Evolutionary conservation across 305 asterid species (phyloP), one percentile per base, ranked within the genome.

Genomic region (Nicotiana rustica): DNA sequence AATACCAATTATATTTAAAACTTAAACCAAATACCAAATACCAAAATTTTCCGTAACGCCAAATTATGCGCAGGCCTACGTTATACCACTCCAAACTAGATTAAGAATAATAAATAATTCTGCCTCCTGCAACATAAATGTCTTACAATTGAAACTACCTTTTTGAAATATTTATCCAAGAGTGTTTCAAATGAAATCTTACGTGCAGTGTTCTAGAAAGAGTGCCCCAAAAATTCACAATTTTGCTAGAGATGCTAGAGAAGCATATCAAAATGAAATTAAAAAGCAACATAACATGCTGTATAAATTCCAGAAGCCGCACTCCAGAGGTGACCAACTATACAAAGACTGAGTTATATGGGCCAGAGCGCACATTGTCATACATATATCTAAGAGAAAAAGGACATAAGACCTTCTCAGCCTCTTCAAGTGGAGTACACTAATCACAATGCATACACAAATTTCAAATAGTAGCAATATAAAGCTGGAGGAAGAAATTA

Each of bases 401-500:
- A 13, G 21, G 76, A 9, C 6, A 35, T 0, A 41, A 60, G 61
- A 79, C 59, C 19, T 55, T 60, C 35, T 25, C 75, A 62, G 38
- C 60, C 55, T 15, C 82, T 38, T 5, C 15, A 4, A 79, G 15
- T 19, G 33, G 38, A 35, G 2, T 18, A 78, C 0, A 35, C 21
- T 29, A 62, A 62, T 36, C 82, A 79, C 59, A 38, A 67, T 55
- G 14, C 81, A 44, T 47, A 57, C 10, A 79, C 6, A 41, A 47
- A 15, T 21, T 84, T 57, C 65, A 68, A 57, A 78, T 6, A 79
- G 82, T 31, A 19, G 61, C 15, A 81, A 60, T 12, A 86, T 56
- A 59, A 84, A 76, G 77, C n/a, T 44, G 79, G 52, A 84, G 35
- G 66, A 81, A 10, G 71, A 1, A 62, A 75, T 21, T 69, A 57